Evolutionary conservation across 1,284 basidiomycete species (phyloP).

Genomic region (Tilletiopsis washingtonensis): DNA sequence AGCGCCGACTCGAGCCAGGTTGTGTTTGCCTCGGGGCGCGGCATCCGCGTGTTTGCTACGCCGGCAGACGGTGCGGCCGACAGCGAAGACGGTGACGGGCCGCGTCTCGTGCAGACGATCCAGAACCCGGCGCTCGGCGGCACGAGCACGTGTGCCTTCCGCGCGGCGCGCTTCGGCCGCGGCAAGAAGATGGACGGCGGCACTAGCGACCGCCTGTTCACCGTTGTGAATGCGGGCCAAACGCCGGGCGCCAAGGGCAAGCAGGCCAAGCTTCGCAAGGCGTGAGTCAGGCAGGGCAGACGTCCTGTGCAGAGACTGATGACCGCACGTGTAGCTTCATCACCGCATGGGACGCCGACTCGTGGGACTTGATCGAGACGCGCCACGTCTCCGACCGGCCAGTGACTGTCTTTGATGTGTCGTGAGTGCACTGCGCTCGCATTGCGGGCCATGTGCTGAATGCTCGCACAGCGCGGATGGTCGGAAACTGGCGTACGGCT

Average conservation of each 20-base stretch:
- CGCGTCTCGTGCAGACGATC: slow-evolving; percentile 22
- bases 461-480: slow-evolving; percentile 56
- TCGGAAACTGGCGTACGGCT: slow-evolving; percentile 71
- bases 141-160: slow-evolving; percentile 24
- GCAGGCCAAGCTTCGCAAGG: slow-evolving; percentile 33
- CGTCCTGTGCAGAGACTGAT: neutral
- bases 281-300: slow-evolving; percentile 1
- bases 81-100: neutral
- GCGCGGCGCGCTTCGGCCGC: slow-evolving; percentile 28
- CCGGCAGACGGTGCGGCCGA: neutral
- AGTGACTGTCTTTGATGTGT: slow-evolving; percentile 25
- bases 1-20: slow-evolving; percentile 34
- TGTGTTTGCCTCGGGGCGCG: slow-evolving; percentile 7
- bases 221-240: slow-evolving; percentile 32
- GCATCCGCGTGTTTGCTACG: slow-evolving; percentile 1
- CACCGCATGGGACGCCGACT: slow-evolving; percentile 38
- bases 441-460: neutral
- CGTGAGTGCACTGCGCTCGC: neutral
- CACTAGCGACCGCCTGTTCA: slow-evolving; percentile 25
- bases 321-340: slow-evolving; percentile 22
- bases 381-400: slow-evolving; percentile 39
- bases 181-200: slow-evolving; percentile 7
- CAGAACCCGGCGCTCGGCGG: slow-evolving; percentile 37
- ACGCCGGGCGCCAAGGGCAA: slow-evolving; percentile 14
- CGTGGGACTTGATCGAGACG: slow-evolving; percentile 33